A percentile compares a stretch with the other conserved stretches of the same genome.
phyloP scores from a whole-genome alignment of 2,329 filamentous ascomycete genomes.

The Ascosphaera aggregata region DNA sequence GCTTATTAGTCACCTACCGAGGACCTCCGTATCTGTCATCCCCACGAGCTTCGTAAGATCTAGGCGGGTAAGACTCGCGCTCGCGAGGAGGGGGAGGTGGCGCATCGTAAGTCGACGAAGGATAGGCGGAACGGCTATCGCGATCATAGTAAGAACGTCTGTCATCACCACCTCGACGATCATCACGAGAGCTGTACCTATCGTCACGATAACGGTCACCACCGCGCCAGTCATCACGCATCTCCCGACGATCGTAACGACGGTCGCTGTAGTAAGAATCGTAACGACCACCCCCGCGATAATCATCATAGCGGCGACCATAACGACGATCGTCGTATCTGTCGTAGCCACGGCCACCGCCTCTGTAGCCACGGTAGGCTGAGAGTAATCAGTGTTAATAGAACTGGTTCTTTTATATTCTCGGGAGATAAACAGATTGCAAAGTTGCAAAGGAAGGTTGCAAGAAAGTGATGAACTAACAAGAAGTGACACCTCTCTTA shows the following conservation, averaged over 20 bases:
- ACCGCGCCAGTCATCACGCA: conserved; percentile 23
- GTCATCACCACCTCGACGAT: conserved; percentile 17
- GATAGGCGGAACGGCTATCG: conserved; percentile 21
- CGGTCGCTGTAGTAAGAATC: not conserved
- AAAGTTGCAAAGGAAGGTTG: not conserved
- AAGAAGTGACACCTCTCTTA: conserved; percentile 56
- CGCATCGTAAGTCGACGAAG: conserved; percentile 18
- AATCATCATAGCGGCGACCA: conserved; percentile 22
- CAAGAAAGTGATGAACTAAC: not conserved
- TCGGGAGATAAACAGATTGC: not conserved
- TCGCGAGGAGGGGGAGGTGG: conserved; percentile 15
- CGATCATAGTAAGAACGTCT: conserved; percentile 20
- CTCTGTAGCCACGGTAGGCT: conserved; percentile 24
- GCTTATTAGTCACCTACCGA: conserved; percentile 15
- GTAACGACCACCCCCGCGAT: conserved; percentile 14
- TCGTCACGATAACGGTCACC: conserved; percentile 30
- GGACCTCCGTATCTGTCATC: conserved; percentile 17
- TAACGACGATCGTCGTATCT: conserved; percentile 30
- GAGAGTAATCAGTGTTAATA: conserved; percentile 11
- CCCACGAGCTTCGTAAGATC: conserved; percentile 17
- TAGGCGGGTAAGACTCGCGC: conserved; percentile 13
- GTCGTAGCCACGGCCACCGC: conserved; percentile 20
- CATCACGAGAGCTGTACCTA: conserved; percentile 26
- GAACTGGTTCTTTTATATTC: not conserved
- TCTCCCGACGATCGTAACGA: not conserved